Evolutionary conservation across 2,329 filamentous ascomycete species (phyloP), one percentile per base, ranked within the genome.

Genomic region (Botryotinia narcissicola): DNA sequence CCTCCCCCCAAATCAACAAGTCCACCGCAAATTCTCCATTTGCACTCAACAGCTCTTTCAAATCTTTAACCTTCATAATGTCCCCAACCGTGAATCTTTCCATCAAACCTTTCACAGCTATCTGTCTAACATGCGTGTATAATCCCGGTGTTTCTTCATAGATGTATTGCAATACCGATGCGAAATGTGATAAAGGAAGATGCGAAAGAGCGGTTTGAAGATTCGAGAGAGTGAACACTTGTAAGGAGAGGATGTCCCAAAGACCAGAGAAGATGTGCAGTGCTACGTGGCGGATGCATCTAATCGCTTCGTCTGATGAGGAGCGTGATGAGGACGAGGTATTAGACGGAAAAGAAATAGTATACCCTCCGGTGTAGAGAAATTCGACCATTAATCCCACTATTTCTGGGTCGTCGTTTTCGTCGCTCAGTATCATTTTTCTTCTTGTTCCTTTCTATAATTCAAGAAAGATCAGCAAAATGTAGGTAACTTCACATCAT

Each of bases 371-470:
- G 2, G 9, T 60, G 25, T 70, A 70, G 14, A 70, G 37, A 60
- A 71, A 75, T 7, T 66, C n/a, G 54, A 75, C 25, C 60, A 74
- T 69, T 5, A 46, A 32, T 22, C n/a, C 42, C 3, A 75, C 57
- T 18, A 73, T 71, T 6, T 71, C 62, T 7, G 59, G 74, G 7
- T 74, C 63, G 20, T 74, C 63, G 1, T 72, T 22, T 60, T 60
- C 29, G 10, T 35, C 57, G 20, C 4, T 60, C 8, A 73, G 57
- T 25, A 66, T 14, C 29, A 71, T 67, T 12, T 48, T 68, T 6
- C 29, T 64, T 16, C 12, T 18, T 18, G n/a, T 37, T 22, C 62
- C 37, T 37, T 64, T 25, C 62, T 64, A 22, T 22, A 25, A 2
- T 57, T 0, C 14, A 32, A 57, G 14, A 57, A 9, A 7, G 16